These are phyloP conservation scores for Populus davidiana DNA, from an alignment of 345 rosid species.

Conservation along the genomic window DNA sequence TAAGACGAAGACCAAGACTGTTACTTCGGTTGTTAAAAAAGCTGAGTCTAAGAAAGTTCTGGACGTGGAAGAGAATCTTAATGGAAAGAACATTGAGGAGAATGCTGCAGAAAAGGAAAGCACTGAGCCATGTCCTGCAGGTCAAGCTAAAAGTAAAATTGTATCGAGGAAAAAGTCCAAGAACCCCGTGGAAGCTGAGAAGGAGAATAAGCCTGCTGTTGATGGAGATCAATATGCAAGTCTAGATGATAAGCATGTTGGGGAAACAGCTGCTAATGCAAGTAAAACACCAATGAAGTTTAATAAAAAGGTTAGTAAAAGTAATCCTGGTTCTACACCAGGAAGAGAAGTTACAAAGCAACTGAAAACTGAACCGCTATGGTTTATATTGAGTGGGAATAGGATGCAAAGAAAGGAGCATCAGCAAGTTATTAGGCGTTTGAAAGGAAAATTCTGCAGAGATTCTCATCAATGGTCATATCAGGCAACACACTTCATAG, in stretches of 20 bases:
- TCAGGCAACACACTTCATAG: slow-evolving; percentile 88
- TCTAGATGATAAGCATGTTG: slow-evolving; percentile 14
- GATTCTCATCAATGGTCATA: slow-evolving; percentile 98
- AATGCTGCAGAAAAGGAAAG: slow-evolving; percentile 24
- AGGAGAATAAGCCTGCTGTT: slow-evolving; percentile 42
- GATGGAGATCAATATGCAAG: slow-evolving; percentile 21
- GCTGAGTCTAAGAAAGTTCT: slow-evolving; percentile 26
- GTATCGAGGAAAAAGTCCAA: slow-evolving; percentile 13
- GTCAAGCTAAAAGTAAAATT: slow-evolving; percentile 12
- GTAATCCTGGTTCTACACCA: slow-evolving; percentile 19
- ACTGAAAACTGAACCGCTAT: slow-evolving; percentile 37
- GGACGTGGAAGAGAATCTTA: slow-evolving; percentile 7
- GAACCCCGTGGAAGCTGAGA: slow-evolving; percentile 25
- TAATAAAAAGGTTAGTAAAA: slow-evolving; percentile 25
- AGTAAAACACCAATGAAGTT: slow-evolving; percentile 21
- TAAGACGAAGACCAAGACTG: slow-evolving; percentile 28
- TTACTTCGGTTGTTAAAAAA: slow-evolving; percentile 13
- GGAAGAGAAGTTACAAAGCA: slow-evolving; percentile 20
- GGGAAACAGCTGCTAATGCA: slow-evolving; percentile 28
- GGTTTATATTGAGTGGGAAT: slow-evolving; percentile 72
- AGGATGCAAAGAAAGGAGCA: slow-evolving; percentile 66
- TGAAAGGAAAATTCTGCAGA: slow-evolving; percentile 75
- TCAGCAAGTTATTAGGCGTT: slow-evolving; percentile 55
- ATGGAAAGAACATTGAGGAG: slow-evolving; percentile 18
- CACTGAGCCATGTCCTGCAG: slow-evolving; percentile 6